These are phyloP conservation scores for Chalara sp. DNA, from an alignment of 2,329 filamentous ascomycete genomes.

Conservation along the genomic window DNA sequence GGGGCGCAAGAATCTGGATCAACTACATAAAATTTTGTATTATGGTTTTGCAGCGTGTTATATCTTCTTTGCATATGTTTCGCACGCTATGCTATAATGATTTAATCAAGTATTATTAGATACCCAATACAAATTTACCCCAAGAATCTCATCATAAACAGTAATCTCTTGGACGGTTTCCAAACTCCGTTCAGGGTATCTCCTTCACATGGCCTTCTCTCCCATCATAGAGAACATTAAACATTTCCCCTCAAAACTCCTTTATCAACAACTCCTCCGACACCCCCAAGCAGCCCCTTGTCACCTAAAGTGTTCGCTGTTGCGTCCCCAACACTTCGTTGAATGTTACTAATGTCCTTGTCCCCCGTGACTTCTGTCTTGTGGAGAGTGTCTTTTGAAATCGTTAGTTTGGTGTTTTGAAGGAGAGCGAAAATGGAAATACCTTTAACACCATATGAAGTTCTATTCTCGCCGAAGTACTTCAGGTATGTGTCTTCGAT, in stretches of 20 bases:
- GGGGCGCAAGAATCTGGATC: too few species aligned
- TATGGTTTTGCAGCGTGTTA: too few species aligned
- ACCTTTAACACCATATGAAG: conserved; percentile 23
- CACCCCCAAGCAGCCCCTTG: conserved; percentile 10
- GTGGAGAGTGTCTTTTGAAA: conserved; percentile 15
- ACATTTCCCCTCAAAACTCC: conserved; percentile 14
- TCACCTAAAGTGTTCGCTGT: conserved; percentile 17
- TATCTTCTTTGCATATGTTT: too few species aligned
- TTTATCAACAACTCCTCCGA: conserved; percentile 19
- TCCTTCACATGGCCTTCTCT: background rate
- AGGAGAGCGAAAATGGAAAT: background rate
- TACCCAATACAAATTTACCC: too few species aligned
- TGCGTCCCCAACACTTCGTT: conserved; percentile 13
- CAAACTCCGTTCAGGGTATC: too few species aligned
- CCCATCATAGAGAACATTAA: background rate
- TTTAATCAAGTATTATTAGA: too few species aligned
- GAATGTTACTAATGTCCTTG: conserved; percentile 21
- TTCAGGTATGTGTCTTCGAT: conserved; percentile 24
- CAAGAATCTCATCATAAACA: too few species aligned
- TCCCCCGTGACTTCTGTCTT: conserved; percentile 20
- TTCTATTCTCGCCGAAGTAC: conserved; percentile 23
- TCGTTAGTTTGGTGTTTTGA: background rate
- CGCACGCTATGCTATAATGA: too few species aligned
- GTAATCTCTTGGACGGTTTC: too few species aligned
- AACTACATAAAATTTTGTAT: too few species aligned